Evolutionary conservation across 2,329 filamentous ascomycete species (phyloP).

Genomic region (Stenocarpella maydis): DNA sequence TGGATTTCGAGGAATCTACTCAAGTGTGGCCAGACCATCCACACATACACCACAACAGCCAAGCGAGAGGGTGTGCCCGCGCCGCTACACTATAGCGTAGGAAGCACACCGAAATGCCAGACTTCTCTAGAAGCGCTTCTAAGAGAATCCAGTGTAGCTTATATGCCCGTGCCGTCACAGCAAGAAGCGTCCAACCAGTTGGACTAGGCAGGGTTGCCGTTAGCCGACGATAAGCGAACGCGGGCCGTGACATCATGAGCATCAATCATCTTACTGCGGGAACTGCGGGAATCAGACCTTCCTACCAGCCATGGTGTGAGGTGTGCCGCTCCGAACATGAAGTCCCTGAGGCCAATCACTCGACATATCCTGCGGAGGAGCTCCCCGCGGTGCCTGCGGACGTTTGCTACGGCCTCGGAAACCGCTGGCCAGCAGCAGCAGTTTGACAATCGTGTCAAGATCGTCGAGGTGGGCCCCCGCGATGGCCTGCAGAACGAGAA

Average conservation of each 20-base stretch:
- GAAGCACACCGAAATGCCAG: too few relatives aligned
- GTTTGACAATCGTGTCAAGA: conserved; percentile 59
- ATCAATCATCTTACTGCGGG: conserved; percentile 13
- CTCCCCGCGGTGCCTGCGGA: conserved; percentile 40
- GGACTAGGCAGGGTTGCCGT: neutral
- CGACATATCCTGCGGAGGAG: conserved; percentile 19
- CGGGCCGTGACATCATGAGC: conserved; percentile 28
- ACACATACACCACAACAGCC: too few relatives aligned
- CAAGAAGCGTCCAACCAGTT: neutral
- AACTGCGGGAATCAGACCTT: neutral
- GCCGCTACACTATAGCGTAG: too few relatives aligned
- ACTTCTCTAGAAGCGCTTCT: too few relatives aligned
- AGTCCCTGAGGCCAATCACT: conserved; percentile 28
- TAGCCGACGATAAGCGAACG: conserved; percentile 29
- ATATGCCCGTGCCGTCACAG: too few relatives aligned
- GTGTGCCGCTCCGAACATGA: conserved; percentile 30
- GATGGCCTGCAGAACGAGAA: conserved; percentile 92
- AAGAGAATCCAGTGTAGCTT: too few relatives aligned
- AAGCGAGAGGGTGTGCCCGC: too few relatives aligned
- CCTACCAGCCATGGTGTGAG: conserved; percentile 24
- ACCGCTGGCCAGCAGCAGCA: conserved; percentile 36
- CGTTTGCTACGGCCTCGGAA: conserved; percentile 51
- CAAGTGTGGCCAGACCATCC: too few relatives aligned
- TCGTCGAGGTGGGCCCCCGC: conserved; percentile 85
- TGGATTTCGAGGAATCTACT: too few relatives aligned